Base-by-base conservation (phyloP, 108 stramenopile genomes). In the Conticribra weissflogii region DNA sequence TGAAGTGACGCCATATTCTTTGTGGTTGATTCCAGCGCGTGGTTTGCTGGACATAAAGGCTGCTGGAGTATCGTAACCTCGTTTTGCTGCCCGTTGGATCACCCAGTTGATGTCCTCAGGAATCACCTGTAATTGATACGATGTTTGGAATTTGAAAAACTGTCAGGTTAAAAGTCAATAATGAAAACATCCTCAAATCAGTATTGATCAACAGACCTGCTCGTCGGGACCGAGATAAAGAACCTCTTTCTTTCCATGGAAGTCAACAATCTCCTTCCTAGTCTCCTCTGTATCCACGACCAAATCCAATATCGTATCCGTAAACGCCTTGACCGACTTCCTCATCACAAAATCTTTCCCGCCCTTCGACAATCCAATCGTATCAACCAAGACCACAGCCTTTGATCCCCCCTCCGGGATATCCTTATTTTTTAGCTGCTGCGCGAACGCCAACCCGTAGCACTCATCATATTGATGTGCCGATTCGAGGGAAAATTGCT, bases 21-120 rank as follows among this genome's bases (percentile, higher is more conserved):
- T 98, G 89, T 98, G 97, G 69, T 98, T 98, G 86, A 98, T 98
- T 23, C 97, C 98, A 0, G 95, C 90, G 34, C 82, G 71, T 16
- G 97, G 96, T 84, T 99, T 99, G 74, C 92, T 94, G 32, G 89
- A 91, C 98, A 99, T 99, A 83, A 99, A 98, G 18, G 98, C 96
- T 14, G 90, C 81, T 27, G 98, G 98, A 48, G 91, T 92, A 15
- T 82, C 81, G 71, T 97, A 94, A 8, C 96, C 92, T 22, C 98
- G 84, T 56, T 91, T 56, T 28, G 52, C 89, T 17, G 98, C 98
- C 60, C 93, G 86, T 50, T 91, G 70, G 48, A 98, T 89, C 66
- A 99, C 92, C 97, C 97, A 97, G 53, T 96, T 88, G 68, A 99
- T 99, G 70, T 99, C 97, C 3, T 92, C 82, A 16, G 96, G 93